Percentiles rank a stretch among this genome's conserved stretches.
Conservation (phyloP, 306 rosid species). For the Styphnolobium japonicum region DNA sequence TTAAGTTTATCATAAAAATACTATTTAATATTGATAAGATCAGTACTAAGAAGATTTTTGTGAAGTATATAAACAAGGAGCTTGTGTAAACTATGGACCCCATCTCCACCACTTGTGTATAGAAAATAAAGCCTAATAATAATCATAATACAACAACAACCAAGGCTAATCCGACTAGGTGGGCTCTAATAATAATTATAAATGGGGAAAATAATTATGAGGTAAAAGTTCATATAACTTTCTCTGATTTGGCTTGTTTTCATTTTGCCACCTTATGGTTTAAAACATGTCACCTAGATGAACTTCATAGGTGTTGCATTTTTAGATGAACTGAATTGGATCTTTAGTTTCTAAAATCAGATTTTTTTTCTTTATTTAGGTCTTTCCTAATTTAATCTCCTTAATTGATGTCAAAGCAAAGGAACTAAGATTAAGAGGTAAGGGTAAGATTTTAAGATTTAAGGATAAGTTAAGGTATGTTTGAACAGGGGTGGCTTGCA, state of each 20-base stretch:
- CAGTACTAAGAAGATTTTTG: not conserved
- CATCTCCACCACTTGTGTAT: not conserved
- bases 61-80: not conserved
- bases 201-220: not conserved
- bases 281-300: not conserved
- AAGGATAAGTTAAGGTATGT: not conserved
- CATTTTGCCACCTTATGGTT: not conserved
- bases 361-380: not conserved
- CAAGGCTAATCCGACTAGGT: too few species aligned
- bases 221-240: too few species aligned
- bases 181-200: not conserved
- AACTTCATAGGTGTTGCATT: not conserved
- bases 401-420: not conserved
- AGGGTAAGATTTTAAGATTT: not conserved
- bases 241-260: not conserved
- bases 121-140: not conserved
- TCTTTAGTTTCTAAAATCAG: not conserved
- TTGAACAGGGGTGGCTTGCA: not conserved
- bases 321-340: not conserved
- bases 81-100: not conserved
- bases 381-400: slow-evolving; percentile 1
- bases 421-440: not conserved
- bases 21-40: not conserved
- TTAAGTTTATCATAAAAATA: not conserved
- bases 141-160: not conserved